Conservation (phyloP, 164 flowering plant genomes). For the Pachysandra terminalis region DNA sequence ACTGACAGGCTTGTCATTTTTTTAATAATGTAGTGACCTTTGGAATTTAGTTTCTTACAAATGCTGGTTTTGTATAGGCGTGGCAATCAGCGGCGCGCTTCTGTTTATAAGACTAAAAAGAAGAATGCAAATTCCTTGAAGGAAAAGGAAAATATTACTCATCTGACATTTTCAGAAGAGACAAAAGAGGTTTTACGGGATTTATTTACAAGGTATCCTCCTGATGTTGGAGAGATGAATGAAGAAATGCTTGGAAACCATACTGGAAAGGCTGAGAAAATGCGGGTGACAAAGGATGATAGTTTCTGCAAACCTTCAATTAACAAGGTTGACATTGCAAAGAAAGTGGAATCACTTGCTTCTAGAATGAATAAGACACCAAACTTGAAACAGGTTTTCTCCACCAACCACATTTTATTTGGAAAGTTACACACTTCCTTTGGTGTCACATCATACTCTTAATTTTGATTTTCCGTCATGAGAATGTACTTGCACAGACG, state of each 20-base stretch:
- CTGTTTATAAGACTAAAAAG: constrained; percentile 49
- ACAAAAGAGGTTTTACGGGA: constrained; percentile 50
- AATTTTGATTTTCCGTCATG: background rate
- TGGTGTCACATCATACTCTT: background rate
- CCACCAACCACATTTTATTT: background rate
- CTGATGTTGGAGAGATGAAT: constrained; percentile 44
- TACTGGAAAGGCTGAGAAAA: constrained; percentile 15
- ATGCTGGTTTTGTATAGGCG: constrained; percentile 34
- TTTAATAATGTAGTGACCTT: constrained; percentile 3
- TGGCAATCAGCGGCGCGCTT: constrained; percentile 55
- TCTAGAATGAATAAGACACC: constrained; percentile 35
- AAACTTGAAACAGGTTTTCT: constrained; percentile 48
- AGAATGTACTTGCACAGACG: too few species aligned
- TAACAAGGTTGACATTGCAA: constrained; percentile 47
- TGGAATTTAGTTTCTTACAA: too few species aligned
- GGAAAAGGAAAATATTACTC: constrained; percentile 24
- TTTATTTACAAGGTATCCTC: constrained; percentile 68
- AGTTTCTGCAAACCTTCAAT: constrained; percentile 50
- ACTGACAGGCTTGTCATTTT: background rate
- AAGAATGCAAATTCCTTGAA: constrained; percentile 13
- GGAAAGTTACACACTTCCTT: background rate
- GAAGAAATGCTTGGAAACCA: constrained; percentile 20
- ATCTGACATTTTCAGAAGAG: constrained; percentile 60
- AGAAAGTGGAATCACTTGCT: constrained; percentile 45
- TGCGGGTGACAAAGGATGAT: constrained; percentile 30